Percentiles rank a stretch among this genome's conserved stretches.
Evolutionary conservation across 495 filamentous ascomycete species (phyloP).

Genomic region (Aspergillus conjunctus): DNA sequence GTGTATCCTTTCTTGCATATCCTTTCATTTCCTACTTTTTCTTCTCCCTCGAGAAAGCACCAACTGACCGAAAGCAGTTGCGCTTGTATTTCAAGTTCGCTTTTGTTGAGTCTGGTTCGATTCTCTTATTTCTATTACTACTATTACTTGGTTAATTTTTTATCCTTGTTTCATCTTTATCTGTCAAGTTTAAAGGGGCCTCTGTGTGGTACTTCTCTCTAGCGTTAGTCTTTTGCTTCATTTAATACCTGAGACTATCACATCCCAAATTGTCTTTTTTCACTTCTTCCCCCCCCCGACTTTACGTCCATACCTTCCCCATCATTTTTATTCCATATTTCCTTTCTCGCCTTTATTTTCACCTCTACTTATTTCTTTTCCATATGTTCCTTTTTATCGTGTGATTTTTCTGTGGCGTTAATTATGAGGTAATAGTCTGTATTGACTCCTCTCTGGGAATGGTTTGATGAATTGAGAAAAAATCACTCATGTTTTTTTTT

Average conservation of each 20-base stretch:
- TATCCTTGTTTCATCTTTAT: too few relatives aligned
- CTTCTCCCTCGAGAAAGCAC: constrained; percentile 18
- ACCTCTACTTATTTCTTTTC: constrained; percentile 7
- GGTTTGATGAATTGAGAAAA: constrained; percentile 27
- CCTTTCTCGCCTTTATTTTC: constrained; percentile 14
- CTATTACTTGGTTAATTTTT: constrained; percentile 39
- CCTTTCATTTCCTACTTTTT: constrained; percentile 23
- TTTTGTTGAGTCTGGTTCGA: constrained; percentile 20
- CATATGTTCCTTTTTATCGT: constrained; percentile 17
- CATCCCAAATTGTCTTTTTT: constrained; percentile 12
- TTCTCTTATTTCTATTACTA: constrained; percentile 38
- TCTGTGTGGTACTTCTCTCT: constrained; percentile 17
- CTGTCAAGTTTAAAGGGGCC: constrained; percentile 19
- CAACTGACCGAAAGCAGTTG: constrained; percentile 18
- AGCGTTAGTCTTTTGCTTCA: constrained; percentile 22
- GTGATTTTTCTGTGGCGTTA: constrained; percentile 22
- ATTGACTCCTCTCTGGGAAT: constrained; percentile 21
- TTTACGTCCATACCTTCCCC: neutral
- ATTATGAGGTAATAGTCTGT: constrained; percentile 14
- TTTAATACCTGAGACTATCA: constrained; percentile 19
- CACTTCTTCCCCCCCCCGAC: neutral
- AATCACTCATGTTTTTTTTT: constrained; percentile 23
- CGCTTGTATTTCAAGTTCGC: constrained; percentile 38
- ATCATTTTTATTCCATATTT: constrained; percentile 14
- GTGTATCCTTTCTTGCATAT: constrained; percentile 42